A percentile compares a stretch with the other conserved stretches of the same genome.
Conservation (phyloP, 2,329 filamentous ascomycete genomes). For the Penicillium sp. region DNA sequence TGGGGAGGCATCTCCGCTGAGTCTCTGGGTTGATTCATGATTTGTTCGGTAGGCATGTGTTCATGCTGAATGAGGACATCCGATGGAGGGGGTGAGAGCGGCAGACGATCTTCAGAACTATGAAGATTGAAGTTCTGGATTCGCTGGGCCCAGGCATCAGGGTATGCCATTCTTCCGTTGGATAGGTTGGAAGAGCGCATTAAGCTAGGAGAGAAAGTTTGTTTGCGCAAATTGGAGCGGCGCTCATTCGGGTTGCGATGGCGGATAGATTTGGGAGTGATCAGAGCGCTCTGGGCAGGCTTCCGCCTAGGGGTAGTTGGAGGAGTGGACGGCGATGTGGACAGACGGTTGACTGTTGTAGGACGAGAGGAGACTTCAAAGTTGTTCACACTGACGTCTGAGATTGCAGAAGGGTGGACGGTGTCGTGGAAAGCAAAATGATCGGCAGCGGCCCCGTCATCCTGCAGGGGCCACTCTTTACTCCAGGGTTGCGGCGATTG, state of each 20-base stretch:
- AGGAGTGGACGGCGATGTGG: conserved; percentile 37
- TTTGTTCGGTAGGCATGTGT: conserved; percentile 32
- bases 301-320: conserved; percentile 39
- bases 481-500: conserved; percentile 53
- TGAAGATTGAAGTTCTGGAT: conserved; percentile 54
- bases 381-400: conserved; percentile 30
- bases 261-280: conserved; percentile 40
- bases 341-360: conserved; percentile 19
- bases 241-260: conserved; percentile 44
- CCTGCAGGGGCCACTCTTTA: conserved; percentile 52
- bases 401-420: conserved; percentile 38
- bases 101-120: conserved; percentile 42
- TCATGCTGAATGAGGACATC: conserved; percentile 43
- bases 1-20: conserved; percentile 33
- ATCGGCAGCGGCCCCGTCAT: conserved; percentile 44
- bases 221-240: conserved; percentile 41
- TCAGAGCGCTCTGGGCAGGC: conserved; percentile 35
- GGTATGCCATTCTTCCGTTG: conserved; percentile 43
- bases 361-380: conserved; percentile 33
- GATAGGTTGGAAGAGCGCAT: conserved; percentile 53
- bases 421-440: conserved; percentile 38
- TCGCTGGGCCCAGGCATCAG: conserved; percentile 53
- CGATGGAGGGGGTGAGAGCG: conserved; percentile 48
- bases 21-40: conserved; percentile 31
- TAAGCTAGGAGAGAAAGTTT: conserved; percentile 51